These are phyloP conservation scores for Emmonsiellopsis sp. DNA, from an alignment of 2,329 filamentous ascomycete genomes.

Conservation along the genomic window DNA sequence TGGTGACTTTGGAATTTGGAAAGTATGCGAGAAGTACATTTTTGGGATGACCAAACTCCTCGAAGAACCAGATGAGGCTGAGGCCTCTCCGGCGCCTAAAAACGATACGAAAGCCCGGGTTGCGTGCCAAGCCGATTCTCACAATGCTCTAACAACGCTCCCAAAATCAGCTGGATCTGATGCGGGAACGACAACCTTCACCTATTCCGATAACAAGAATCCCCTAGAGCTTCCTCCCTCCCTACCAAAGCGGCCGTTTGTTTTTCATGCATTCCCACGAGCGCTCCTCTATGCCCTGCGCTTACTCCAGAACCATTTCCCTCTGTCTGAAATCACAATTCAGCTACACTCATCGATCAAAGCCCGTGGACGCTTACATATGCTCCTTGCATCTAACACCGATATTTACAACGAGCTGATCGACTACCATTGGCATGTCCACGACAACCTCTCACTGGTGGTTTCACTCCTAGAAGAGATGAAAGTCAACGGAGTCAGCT, in stretches of 20 bases:
- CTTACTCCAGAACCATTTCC: conserved; percentile 30
- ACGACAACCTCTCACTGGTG: conserved; percentile 31
- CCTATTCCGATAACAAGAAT: background rate
- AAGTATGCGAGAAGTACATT: conserved; percentile 29
- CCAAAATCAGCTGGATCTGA: background rate
- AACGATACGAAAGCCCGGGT: background rate
- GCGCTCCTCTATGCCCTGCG: conserved; percentile 32
- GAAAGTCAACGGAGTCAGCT: conserved; percentile 32
- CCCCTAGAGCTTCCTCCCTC: conserved; percentile 22
- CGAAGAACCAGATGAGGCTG: conserved; percentile 9
- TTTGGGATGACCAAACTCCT: conserved; percentile 28
- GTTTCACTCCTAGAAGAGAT: conserved; percentile 33
- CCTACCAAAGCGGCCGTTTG: conserved; percentile 22
- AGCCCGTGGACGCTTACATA: conserved; percentile 30
- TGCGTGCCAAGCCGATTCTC: too few relatives aligned
- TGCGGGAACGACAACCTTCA: background rate
- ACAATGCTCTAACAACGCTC: background rate
- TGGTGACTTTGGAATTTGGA: conserved; percentile 29
- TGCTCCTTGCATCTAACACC: conserved; percentile 32
- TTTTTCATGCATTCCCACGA: conserved; percentile 31
- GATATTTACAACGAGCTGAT: conserved; percentile 37
- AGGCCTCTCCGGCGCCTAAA: background rate
- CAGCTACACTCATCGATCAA: conserved; percentile 33
- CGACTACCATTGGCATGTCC: conserved; percentile 32
- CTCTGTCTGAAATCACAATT: conserved; percentile 29